A percentile compares a stretch with the other conserved stretches of the same genome.
Evolutionary conservation across 768 basidiomycete genomes (phyloP).

Genomic region (Kwoniella sp.): DNA sequence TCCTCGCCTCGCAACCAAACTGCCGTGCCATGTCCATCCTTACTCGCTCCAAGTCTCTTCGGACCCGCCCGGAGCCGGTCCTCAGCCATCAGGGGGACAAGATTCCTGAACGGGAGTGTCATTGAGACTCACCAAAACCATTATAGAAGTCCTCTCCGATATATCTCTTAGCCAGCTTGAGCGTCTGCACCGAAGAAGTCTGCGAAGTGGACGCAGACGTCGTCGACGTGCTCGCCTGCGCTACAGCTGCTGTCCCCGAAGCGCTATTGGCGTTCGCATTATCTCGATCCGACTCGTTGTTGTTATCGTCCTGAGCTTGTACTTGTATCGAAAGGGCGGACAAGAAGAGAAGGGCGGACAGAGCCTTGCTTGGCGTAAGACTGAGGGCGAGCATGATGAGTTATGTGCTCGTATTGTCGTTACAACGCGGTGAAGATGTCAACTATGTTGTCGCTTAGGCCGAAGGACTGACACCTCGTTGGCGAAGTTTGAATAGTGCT

Average conservation of each 20-base stretch:
- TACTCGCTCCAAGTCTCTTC: too few relatives aligned
- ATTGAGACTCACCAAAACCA: constrained; percentile 48
- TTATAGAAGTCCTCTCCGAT: constrained; percentile 44
- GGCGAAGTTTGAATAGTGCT: too few relatives aligned
- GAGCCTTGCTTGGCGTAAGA: not conserved
- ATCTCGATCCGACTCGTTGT: not conserved
- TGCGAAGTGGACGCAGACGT: constrained; percentile 13
- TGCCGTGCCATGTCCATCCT: too few relatives aligned
- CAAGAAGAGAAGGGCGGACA: not conserved
- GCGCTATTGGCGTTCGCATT: not conserved
- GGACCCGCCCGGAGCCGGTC: too few relatives aligned
- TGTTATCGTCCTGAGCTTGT: too few relatives aligned
- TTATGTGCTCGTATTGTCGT: not conserved
- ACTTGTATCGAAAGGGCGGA: not conserved
- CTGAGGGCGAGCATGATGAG: not conserved
- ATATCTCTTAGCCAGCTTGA: constrained; percentile 52
- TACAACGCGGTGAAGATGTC: too few relatives aligned
- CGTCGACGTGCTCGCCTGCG: constrained; percentile 5
- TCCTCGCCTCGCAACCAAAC: too few relatives aligned
- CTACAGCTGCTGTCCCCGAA: not conserved
- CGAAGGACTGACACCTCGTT: too few relatives aligned
- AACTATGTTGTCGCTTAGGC: too few relatives aligned
- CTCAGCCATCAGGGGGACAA: too few relatives aligned
- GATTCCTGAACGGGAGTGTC: too few relatives aligned
- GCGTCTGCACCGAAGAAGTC: constrained; percentile 16